Evolutionary conservation across 208 protist species (phyloP).

Genomic region (Endotrypanum monterogeii): DNA sequence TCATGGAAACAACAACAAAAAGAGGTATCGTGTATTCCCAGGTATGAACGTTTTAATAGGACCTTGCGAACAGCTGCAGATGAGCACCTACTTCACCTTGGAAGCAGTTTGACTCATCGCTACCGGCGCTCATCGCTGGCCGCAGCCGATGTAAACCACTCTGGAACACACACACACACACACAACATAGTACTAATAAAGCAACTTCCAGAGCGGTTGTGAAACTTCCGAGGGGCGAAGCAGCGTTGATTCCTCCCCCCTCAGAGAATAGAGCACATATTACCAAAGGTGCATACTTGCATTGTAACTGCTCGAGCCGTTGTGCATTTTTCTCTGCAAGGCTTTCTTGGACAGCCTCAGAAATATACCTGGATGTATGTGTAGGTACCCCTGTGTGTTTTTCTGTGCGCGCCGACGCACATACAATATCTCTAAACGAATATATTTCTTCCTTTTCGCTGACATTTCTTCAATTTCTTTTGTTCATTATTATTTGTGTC

Average conservation of each 20-base stretch:
- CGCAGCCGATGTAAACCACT: neutral
- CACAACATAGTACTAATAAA: neutral
- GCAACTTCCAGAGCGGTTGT: neutral
- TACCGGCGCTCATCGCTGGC: neutral
- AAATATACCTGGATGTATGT: neutral
- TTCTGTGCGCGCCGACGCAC: neutral
- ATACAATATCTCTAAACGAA: neutral
- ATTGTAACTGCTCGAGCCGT: neutral
- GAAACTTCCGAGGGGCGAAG: neutral
- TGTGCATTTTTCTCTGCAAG: neutral
- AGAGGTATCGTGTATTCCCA: too few relatives aligned
- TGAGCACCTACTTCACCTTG: too few relatives aligned
- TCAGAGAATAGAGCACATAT: too few relatives aligned
- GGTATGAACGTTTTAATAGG: too few relatives aligned
- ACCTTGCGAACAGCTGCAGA: too few relatives aligned
- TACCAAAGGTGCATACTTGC: neutral
- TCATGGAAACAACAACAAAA: neutral
- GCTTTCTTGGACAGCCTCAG: neutral
- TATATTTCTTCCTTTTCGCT: too few relatives aligned
- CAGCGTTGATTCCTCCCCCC: neutral
- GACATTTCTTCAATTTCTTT: too few relatives aligned
- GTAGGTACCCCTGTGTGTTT: neutral
- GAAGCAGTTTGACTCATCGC: too few relatives aligned
- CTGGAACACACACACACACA: neutral
- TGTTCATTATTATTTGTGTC: too few relatives aligned